phyloP scores from a whole-genome alignment of 2,329 filamentous ascomycete genomes.

The Alternaria sp. region DNA sequence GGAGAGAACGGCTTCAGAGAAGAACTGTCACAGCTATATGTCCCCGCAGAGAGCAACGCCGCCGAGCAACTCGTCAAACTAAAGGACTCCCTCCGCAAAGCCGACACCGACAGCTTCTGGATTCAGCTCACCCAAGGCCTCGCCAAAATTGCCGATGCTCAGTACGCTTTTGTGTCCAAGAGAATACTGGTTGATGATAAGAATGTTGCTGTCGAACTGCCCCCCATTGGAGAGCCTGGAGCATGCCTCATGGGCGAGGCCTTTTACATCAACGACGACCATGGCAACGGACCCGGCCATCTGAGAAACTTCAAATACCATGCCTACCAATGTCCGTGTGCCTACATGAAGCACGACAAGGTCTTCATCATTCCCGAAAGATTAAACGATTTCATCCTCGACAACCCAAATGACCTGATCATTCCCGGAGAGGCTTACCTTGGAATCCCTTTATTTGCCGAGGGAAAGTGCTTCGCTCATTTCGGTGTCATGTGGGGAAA shows the following conservation, averaged over 20 bases:
- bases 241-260: slow-evolving; percentile 71
- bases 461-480: slow-evolving; percentile 73
- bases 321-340: slow-evolving; percentile 71
- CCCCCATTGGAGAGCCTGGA: slow-evolving; percentile 67
- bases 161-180: slow-evolving; percentile 75
- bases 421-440: slow-evolving; percentile 73
- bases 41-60: slow-evolving; percentile 65
- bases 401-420: slow-evolving; percentile 69
- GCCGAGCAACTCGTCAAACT: slow-evolving; percentile 67
- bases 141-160: slow-evolving; percentile 68
- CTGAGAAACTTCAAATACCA: slow-evolving; percentile 70
- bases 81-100: slow-evolving; percentile 64
- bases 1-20: slow-evolving; percentile 56
- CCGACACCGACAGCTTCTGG: slow-evolving; percentile 71
- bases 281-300: slow-evolving; percentile 58
- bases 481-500: slow-evolving; percentile 77
- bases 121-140: slow-evolving; percentile 69
- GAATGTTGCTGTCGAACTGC: slow-evolving; percentile 67
- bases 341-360: slow-evolving; percentile 76
- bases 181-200: slow-evolving; percentile 68
- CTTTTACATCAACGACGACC: slow-evolving; percentile 71
- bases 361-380: slow-evolving; percentile 73
- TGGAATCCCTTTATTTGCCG: slow-evolving; percentile 70
- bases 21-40: slow-evolving; percentile 44
- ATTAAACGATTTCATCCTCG: slow-evolving; percentile 65